A percentile compares a stretch with the other conserved stretches of the same genome.
phyloP scores from a whole-genome alignment of 768 basidiomycete species.

The Pleurotus salmoneostramineus region DNA sequence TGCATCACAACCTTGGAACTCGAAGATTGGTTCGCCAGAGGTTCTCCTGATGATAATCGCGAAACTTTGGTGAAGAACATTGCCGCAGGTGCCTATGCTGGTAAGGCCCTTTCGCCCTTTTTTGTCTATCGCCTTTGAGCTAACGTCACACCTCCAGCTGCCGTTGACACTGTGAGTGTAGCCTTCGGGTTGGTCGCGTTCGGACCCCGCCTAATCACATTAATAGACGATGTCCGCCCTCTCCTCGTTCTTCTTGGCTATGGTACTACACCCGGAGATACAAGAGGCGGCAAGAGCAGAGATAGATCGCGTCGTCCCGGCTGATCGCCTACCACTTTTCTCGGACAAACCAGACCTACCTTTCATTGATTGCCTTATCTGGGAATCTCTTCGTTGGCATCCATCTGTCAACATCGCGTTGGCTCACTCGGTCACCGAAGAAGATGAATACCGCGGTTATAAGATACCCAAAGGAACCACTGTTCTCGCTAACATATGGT shows the following conservation, averaged over 20 bases:
- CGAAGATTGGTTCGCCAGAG: constrained; percentile 11
- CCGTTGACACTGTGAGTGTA: constrained; percentile 15
- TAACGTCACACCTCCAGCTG: background rate
- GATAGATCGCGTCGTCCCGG: constrained; percentile 23
- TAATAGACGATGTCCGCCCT: constrained; percentile 15
- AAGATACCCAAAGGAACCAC: constrained; percentile 6
- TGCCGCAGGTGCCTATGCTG: constrained; percentile 22
- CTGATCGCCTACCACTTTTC: constrained; percentile 22
- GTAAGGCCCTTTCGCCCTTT: background rate
- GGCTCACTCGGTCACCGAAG: constrained; percentile 31
- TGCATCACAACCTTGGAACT: constrained; percentile 15
- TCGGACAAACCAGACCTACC: constrained; percentile 20
- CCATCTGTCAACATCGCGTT: constrained; percentile 26
- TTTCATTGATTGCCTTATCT: constrained; percentile 19
- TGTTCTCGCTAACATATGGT: constrained; percentile 4
- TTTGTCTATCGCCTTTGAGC: background rate
- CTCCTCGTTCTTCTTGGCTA: constrained; percentile 22
- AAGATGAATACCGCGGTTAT: constrained; percentile 8
- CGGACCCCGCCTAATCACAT: constrained; percentile 8
- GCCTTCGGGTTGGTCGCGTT: constrained; percentile 10
- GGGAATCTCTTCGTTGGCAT: constrained; percentile 17
- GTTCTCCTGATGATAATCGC: constrained; percentile 12
- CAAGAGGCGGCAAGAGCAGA: constrained; percentile 17
- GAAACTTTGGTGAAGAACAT: constrained; percentile 20
- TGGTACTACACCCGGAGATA: constrained; percentile 23